phyloP scores from a whole-genome alignment of 2,329 filamentous ascomycete genomes.

The Neonectria neomacrospora region DNA sequence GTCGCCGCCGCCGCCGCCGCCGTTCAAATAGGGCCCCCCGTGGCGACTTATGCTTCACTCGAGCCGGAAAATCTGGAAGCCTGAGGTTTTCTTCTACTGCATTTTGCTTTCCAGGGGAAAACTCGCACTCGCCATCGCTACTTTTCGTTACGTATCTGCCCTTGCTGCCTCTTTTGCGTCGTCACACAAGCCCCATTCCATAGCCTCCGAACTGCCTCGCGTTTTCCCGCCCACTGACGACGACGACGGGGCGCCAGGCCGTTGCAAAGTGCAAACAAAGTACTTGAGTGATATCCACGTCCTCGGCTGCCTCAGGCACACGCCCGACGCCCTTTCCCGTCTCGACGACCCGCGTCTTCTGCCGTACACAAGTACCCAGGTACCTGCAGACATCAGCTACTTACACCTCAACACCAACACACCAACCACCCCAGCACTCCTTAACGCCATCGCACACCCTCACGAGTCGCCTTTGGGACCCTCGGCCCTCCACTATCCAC shows the following conservation, averaged over 20 bases:
- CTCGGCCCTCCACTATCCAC: constrained; percentile 22
- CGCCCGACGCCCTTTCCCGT: background rate
- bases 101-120: constrained; percentile 17
- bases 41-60: constrained; percentile 31
- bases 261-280: constrained; percentile 24
- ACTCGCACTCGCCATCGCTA: constrained; percentile 4
- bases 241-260: background rate
- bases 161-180: constrained; percentile 9
- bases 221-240: constrained; percentile 6
- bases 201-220: constrained; percentile 20
- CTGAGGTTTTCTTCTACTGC: background rate
- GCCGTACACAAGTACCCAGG: constrained; percentile 22
- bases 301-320: constrained; percentile 17
- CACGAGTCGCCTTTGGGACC: constrained; percentile 35
- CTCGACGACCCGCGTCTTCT: background rate
- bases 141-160: constrained; percentile 16
- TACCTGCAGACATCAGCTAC: constrained; percentile 19
- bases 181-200: constrained; percentile 21
- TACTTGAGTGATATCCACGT: constrained; percentile 11
- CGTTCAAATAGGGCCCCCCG: constrained; percentile 34
- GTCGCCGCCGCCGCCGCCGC: constrained; percentile 38
- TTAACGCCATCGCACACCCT: constrained; percentile 33
- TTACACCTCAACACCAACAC: constrained; percentile 18
- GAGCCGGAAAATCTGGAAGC: constrained; percentile 23
- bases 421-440: constrained; percentile 34